Base-by-base conservation (phyloP, 2,329 filamentous ascomycete species). In the Neonectria coccinea region DNA sequence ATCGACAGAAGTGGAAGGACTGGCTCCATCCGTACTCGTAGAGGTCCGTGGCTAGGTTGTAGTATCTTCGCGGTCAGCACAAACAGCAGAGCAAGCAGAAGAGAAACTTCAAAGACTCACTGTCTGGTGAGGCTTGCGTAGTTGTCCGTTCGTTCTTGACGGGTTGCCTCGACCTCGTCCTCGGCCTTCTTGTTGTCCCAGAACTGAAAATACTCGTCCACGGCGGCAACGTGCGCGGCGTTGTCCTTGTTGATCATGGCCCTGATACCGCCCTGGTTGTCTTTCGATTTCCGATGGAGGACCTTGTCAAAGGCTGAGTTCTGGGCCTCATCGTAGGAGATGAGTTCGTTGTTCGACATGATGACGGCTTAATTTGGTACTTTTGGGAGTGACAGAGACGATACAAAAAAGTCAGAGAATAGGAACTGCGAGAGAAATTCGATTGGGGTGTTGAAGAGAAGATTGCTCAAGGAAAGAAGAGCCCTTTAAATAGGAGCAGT, bases 11-110 rank as follows among this genome's bases (percentile, higher is more conserved):
- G 82, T 97, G 94, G 86, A 97, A 97, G 64, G 89, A 93, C 74
- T 92, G 89, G 66, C 92, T 92, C 94, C 94, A 97, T 75, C 93
- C 94, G 74, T 97, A 94, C 84, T 97, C 94, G 84, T 97, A 97
- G 52, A 97, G 80, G 76, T 97, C 93, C 67, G 94, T 97, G 6
- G 92, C 93, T 41, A 97, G 88, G 81, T 97, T 96, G 84, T 97
- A 97, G 84, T 97, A 97, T 78, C 91, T 93, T 72, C 9, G 20
- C 22, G 3, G 31, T 62, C 25, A 71, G 61, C 25, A 33, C 2
- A 42, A 5, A 20, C 18, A 11, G 51, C 29, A 7, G 25, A 48
- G 18, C 20, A 52, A 8, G n/a, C 56, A 18, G 62, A 59, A 55
- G 14, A 8, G 4, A 20, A n/a, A 10, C 33, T 44, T 20, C 14